Base-by-base conservation (phyloP, 768 basidiomycete species). In the Agaricus sinodeliciosus region DNA sequence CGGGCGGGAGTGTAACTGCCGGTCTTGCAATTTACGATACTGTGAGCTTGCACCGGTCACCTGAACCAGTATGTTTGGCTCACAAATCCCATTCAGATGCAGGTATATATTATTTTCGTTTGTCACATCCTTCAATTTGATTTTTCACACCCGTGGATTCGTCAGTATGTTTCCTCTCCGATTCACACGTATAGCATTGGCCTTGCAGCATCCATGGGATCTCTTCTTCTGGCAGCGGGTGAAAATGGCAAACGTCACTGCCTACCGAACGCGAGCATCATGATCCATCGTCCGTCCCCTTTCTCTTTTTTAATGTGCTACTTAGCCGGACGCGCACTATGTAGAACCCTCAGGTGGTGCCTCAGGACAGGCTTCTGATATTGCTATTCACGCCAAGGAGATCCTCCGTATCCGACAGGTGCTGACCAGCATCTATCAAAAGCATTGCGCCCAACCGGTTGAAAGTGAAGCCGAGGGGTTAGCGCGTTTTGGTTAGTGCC, bases 1-100 rank as follows among this genome's bases (percentile, higher is more conserved):
- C 95, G 0, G 95, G 95, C 2, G 95, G 95, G 27, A 90, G 88
- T 62, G 95, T 98, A 36, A 95, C 94, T 0, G 92, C 94, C 44
- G 95, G 95, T 8, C 73, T 98, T 55, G 95, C 94, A 15, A 95
- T 98, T 45, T 98, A 98, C 71, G 95, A 98, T 64, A 97, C 95
- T 62, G 93, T 95, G 71, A 61, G 83, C 58, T 41, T 52, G 41
- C 13, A 16, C 37, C 16, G 37, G 6, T 39, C 13, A 39, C 37
- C 16, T 39, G 37, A 39, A 39, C 37, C 37, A 39, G 37, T 39
- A n/a, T 13, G 12, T n/a, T 9, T 40, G 18, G 26, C 44, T 28
- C 12, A 49, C 43, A 25, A 16, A 22, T 31, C 25, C 43, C 13
- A 43, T 9, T 43, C 31, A 87, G 84, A 87, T 89, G 82, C 83